phyloP scores from a whole-genome alignment of 2,329 filamentous ascomycete species.

The Aspergillus terreus region DNA sequence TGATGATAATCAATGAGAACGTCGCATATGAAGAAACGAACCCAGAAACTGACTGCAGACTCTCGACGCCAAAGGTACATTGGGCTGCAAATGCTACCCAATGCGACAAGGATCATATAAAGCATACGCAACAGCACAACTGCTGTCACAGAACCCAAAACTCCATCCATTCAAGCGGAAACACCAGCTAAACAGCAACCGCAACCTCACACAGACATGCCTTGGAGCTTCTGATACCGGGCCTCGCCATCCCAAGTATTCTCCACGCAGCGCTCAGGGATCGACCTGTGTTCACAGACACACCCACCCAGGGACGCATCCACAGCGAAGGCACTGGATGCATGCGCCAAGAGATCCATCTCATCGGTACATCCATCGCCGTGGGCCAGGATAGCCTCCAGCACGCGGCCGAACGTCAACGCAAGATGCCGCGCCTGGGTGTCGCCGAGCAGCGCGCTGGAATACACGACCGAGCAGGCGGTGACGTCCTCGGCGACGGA shows the following conservation, averaged over 20 bases:
- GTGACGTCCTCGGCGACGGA: neutral
- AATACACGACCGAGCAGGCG: neutral
- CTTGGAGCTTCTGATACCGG: neutral
- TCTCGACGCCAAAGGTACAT: too few species aligned
- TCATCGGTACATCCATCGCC: neutral
- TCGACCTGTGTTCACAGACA: too few species aligned
- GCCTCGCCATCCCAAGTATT: neutral
- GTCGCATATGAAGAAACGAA: too few species aligned
- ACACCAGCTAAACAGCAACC: neutral
- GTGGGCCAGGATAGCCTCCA: neutral
- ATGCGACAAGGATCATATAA: too few species aligned
- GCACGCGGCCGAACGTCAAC: neutral
- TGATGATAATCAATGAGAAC: too few species aligned
- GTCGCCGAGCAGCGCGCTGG: neutral
- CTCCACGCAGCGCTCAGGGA: neutral
- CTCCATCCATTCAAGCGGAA: too few species aligned
- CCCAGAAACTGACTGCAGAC: too few species aligned
- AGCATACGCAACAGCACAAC: too few species aligned
- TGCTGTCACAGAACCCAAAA: too few species aligned
- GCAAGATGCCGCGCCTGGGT: neutral
- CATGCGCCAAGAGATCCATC: neutral
- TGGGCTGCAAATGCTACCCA: too few species aligned
- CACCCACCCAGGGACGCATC: neutral
- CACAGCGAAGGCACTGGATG: neutral
- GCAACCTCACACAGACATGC: neutral